phyloP scores from a whole-genome alignment of 2,329 filamentous ascomycete species.

The Paraphoma sp. region DNA sequence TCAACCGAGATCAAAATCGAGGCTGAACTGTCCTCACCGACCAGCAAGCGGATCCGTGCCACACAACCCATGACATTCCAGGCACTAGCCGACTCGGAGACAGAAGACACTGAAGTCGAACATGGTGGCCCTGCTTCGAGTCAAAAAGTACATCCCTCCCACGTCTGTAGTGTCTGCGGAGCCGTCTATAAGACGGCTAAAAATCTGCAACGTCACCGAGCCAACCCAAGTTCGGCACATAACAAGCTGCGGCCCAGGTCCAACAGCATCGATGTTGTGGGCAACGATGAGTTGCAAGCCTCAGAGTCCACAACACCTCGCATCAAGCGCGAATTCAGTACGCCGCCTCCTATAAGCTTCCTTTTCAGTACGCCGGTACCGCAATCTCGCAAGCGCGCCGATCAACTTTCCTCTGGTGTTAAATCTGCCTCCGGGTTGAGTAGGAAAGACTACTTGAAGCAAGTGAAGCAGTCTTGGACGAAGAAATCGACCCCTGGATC shows the following conservation, averaged over 20 bases:
- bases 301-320: slow-evolving; percentile 4
- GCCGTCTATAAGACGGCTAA: slow-evolving; percentile 9
- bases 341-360: slow-evolving; percentile 16
- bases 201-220: slow-evolving; percentile 7
- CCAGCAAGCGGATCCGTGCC: slow-evolving; percentile 1
- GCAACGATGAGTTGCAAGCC: slow-evolving; percentile 8
- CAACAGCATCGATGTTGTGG: slow-evolving; percentile 8
- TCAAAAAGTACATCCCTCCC: not conserved
- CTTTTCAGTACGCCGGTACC: slow-evolving; percentile 15
- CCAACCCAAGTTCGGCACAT: slow-evolving; percentile 1
- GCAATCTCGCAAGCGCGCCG: slow-evolving; percentile 17
- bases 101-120: not conserved
- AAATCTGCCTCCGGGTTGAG: slow-evolving; percentile 13
- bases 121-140: not conserved
- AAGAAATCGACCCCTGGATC: slow-evolving; percentile 10
- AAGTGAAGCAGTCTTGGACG: slow-evolving; percentile 33
- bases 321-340: slow-evolving; percentile 33
- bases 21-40: not conserved
- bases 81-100: slow-evolving; percentile 4
- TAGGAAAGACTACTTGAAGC: slow-evolving; percentile 20
- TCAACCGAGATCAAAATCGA: slow-evolving; percentile 14
- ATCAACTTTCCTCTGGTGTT: slow-evolving; percentile 2
- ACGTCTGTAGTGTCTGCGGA: slow-evolving; percentile 10
- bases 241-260: not conserved
- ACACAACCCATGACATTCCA: not conserved